phyloP scores from a whole-genome alignment of 192 early-diverging fungal genomes.

The Mortierella antarctica region DNA sequence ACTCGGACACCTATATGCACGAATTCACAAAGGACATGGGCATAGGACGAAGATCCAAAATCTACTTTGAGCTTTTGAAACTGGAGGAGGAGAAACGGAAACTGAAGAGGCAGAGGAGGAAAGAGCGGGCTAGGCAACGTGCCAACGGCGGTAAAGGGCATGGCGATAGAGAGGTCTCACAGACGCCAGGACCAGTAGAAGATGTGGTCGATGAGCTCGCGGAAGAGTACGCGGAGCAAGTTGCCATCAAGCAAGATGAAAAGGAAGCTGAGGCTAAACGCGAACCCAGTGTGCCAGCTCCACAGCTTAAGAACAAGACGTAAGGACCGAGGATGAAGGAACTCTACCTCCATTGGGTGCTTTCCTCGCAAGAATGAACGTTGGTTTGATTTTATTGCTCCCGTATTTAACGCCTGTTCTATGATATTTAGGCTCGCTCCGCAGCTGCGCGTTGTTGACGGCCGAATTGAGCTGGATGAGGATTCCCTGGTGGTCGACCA shows the following conservation, averaged over 20 bases:
- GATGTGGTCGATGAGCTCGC: constrained; percentile 7
- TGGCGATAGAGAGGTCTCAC: constrained; percentile 3
- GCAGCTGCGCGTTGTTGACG: constrained; percentile 48
- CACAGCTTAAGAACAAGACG: constrained; percentile 14
- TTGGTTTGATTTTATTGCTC: neutral
- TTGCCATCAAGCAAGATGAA: neutral
- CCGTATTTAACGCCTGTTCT: neutral
- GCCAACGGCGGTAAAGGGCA: neutral
- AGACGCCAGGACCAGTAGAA: neutral
- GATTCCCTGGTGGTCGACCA: constrained; percentile 50
- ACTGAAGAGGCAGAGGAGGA: constrained; percentile 18
- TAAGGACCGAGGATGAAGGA: neutral
- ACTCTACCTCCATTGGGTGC: neutral
- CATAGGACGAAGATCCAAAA: constrained; percentile 23
- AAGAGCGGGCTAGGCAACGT: constrained; percentile 3
- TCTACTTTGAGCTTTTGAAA: constrained; percentile 28
- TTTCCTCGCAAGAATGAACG: neutral
- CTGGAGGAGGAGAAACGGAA: constrained; percentile 15
- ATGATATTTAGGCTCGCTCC: constrained; percentile 33
- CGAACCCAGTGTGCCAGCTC: neutral
- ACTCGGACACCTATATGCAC: constrained; percentile 44
- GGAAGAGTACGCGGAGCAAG: neutral
- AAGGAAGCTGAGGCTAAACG: constrained; percentile 7
- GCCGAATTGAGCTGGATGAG: constrained; percentile 41
- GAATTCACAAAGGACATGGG: constrained; percentile 47